A percentile compares a stretch with the other conserved stretches of the same genome.
These are phyloP conservation scores for Paspalum notatum DNA, from an alignment of 176 grass and related monocot species.

Conservation along the genomic window DNA sequence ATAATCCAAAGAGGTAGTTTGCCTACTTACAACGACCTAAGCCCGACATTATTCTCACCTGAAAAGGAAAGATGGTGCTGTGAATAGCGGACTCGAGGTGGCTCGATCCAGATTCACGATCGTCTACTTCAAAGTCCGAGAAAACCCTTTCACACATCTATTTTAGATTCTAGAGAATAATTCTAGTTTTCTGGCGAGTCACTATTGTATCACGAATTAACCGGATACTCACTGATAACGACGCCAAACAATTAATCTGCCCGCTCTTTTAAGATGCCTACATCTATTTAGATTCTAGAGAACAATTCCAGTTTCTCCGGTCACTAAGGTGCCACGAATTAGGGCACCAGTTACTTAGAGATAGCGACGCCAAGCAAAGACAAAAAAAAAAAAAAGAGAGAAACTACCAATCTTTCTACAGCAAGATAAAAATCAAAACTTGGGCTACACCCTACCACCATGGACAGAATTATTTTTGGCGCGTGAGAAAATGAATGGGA, in stretches of 20 bases:
- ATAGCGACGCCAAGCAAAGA: too few relatives aligned
- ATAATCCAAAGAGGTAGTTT: conserved; percentile 2
- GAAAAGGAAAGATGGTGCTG: not conserved
- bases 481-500: not conserved
- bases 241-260: not conserved
- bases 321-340: too few relatives aligned
- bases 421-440: too few relatives aligned
- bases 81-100: not conserved
- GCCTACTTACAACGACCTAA: conserved; percentile 29
- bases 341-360: too few relatives aligned
- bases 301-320: too few relatives aligned
- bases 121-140: not conserved
- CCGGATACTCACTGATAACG: not conserved
- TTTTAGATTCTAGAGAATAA: not conserved
- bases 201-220: too few relatives aligned
- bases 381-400: too few relatives aligned
- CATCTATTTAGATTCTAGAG: too few relatives aligned
- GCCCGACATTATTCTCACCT: not conserved
- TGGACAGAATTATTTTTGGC: too few relatives aligned
- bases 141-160: not conserved
- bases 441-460: too few relatives aligned
- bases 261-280: too few relatives aligned
- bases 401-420: too few relatives aligned
- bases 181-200: not conserved
- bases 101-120: not conserved